A percentile compares a stretch with the other conserved stretches of the same genome.
These are phyloP conservation scores for Candida ulmi DNA, from an alignment of 805 yeast genomes.

Conservation along the genomic window DNA sequence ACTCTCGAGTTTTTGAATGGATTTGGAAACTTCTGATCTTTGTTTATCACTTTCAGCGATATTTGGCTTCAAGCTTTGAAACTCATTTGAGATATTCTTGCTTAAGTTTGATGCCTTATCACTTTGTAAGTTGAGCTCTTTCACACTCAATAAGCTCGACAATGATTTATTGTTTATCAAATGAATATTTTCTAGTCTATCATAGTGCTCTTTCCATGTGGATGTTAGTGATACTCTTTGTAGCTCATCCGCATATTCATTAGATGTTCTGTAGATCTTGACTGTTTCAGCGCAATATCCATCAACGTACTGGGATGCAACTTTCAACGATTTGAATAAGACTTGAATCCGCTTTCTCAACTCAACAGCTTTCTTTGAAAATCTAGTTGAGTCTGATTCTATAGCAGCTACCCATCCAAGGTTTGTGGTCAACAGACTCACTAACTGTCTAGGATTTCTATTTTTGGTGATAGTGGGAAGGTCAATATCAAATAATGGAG, in stretches of 20 bases:
- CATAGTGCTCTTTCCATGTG: slow-evolving; percentile 14
- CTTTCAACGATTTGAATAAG: slow-evolving; percentile 40
- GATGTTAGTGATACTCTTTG: slow-evolving; percentile 34
- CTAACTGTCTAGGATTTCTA: slow-evolving; percentile 18
- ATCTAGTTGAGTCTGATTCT: slow-evolving; percentile 32
- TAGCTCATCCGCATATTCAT: slow-evolving; percentile 33
- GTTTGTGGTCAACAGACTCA: slow-evolving; percentile 35
- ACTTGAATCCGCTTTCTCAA: slow-evolving; percentile 30
- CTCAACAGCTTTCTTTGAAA: slow-evolving; percentile 26
- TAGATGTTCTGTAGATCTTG: slow-evolving; percentile 34
- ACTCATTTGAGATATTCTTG: slow-evolving; percentile 15
- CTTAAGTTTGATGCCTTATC: slow-evolving; percentile 19
- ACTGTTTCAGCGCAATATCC: slow-evolving; percentile 45
- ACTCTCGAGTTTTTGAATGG: slow-evolving; percentile 35
- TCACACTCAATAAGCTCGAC: slow-evolving; percentile 9
- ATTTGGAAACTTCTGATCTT: slow-evolving; percentile 30
- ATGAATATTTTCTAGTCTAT: slow-evolving; percentile 5
- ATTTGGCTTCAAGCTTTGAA: slow-evolving; percentile 25
- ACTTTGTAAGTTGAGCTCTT: slow-evolving; percentile 22
- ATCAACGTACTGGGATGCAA: slow-evolving; percentile 44
- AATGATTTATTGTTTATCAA: slow-evolving; percentile 7
- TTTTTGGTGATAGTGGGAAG: slow-evolving; percentile 11
- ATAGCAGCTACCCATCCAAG: slow-evolving; percentile 49
- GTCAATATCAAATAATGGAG: slow-evolving; percentile 29
- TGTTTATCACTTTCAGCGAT: slow-evolving; percentile 34